These are phyloP conservation scores for Verticillium alfalfae DNA, from an alignment of 2,329 filamentous ascomycete species.

Conservation along the genomic window DNA sequence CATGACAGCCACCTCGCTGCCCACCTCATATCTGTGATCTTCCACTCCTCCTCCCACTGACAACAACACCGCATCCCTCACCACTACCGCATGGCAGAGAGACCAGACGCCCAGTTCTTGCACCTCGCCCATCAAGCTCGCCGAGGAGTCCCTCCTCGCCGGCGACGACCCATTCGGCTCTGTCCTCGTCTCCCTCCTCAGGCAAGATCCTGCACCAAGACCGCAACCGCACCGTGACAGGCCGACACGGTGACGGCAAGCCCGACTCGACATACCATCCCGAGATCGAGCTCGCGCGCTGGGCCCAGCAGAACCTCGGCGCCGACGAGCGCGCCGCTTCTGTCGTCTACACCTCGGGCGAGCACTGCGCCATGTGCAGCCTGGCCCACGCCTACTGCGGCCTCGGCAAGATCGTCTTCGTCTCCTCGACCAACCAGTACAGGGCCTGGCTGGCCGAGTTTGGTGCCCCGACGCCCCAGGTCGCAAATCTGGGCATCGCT, in stretches of 20 bases:
- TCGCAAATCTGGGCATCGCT: slow-evolving; percentile 20
- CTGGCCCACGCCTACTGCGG: slow-evolving; percentile 27
- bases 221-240: slow-evolving; percentile 26
- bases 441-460: slow-evolving; percentile 20
- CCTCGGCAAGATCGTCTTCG: slow-evolving; percentile 26
- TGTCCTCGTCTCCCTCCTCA: slow-evolving; percentile 21
- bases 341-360: slow-evolving; percentile 28
- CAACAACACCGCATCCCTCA: no score
- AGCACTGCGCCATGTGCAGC: slow-evolving; percentile 31
- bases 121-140: slow-evolving; percentile 21
- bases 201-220: slow-evolving; percentile 22
- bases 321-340: slow-evolving; percentile 31
- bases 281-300: slow-evolving; percentile 27
- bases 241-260: slow-evolving; percentile 14
- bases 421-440: slow-evolving; percentile 21
- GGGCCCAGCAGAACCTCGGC: slow-evolving; percentile 26
- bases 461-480: slow-evolving; percentile 10
- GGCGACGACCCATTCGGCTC: slow-evolving; percentile 30
- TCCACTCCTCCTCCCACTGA: no score
- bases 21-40: no score
- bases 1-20: no score
- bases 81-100: slow-evolving; percentile 5
- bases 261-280: slow-evolving; percentile 27
- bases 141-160: slow-evolving; percentile 26
- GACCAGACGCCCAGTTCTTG: slow-evolving; percentile 7